Conservation (phyloP, 1,284 basidiomycete genomes). For the Veloboletus limbatus region DNA sequence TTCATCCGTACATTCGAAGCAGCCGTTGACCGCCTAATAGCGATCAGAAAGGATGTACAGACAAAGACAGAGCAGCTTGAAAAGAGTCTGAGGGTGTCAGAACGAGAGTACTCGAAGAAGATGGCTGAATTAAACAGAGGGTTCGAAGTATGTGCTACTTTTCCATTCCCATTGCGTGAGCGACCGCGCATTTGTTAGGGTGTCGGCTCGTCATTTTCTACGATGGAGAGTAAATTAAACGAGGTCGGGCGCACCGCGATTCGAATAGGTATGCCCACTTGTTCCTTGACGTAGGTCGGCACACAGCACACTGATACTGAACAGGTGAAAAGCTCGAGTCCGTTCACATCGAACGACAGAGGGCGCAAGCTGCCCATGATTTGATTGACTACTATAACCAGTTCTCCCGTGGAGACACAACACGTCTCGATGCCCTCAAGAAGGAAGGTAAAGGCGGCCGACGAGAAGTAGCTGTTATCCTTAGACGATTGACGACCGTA, state of each 20-base stretch:
- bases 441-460: slow-evolving; percentile 89
- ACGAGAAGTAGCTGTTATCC: slow-evolving; percentile 83
- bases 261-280: slow-evolving; percentile 69
- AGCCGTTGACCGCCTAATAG: slow-evolving; percentile 83
- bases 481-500: slow-evolving; percentile 85
- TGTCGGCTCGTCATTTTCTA: slow-evolving; percentile 78
- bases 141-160: slow-evolving; percentile 68
- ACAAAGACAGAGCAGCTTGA: slow-evolving; percentile 88
- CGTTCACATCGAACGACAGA: slow-evolving; percentile 87
- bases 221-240: slow-evolving; percentile 86
- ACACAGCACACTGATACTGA: slow-evolving; percentile 6
- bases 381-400: slow-evolving; percentile 96
- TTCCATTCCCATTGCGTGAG: slow-evolving; percentile 3
- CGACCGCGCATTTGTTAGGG: slow-evolving; percentile 44
- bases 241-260: slow-evolving; percentile 95
- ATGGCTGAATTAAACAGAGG: slow-evolving; percentile 89
- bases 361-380: slow-evolving; percentile 93
- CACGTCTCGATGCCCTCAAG: slow-evolving; percentile 73
- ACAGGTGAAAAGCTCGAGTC: slow-evolving; percentile 94
- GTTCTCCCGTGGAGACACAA: slow-evolving; percentile 83
- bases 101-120: slow-evolving; percentile 92
- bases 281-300: slow-evolving; percentile 9
- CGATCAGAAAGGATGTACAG: slow-evolving; percentile 85
- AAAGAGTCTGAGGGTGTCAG: slow-evolving; percentile 85
- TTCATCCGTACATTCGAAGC: slow-evolving; percentile 92